Base-by-base conservation (phyloP, 1,284 basidiomycete genomes). In the Leucoagaricus sp. region DNA sequence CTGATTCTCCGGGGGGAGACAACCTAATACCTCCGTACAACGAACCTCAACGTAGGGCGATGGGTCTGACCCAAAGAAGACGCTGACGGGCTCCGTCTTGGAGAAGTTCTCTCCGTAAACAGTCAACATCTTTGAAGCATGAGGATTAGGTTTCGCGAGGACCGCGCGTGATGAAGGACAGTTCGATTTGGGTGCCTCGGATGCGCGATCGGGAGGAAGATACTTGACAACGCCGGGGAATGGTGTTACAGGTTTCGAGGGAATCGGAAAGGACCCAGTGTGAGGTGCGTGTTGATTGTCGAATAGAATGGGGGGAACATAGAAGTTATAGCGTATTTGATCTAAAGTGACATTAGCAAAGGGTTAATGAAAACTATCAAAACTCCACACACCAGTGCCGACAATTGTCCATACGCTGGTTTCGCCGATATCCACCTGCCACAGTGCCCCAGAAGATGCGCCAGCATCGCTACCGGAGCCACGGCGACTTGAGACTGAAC, bases 321-420 rank as follows among this genome's bases (percentile, higher is more conserved):
- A 95, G 74, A 96, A 96, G 68, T 94, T 95, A 76, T 95, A 95
- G 59, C 88, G 83, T 58, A 93, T 82, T 81, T 93, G 91, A 68
- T 93, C 89, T 86, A 34, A 55, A 42, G 40, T 56, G 36, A 50
- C 49, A 56, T 55, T 41, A 45, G 34, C 31, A 36, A 25, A 33
- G 25, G 26, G 50, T 53, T 17, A 36, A 21, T 49, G 28, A 38
- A 36, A 49, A 49, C 53, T n/a, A n/a, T 47, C 40, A 55, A 55
- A 49, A 52, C 12, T 34, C 41, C 23, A 69, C 78, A 71, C 70
- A 91, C 89, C 89, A 61, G 91, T 93, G 62, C 93, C 92, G 60
- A 94, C 92, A 63, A 96, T 93, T 13, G 93, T 94, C 94, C 94
- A 96, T 36, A 95, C 89, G 68, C 92, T 92, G 38, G 91, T 92